Evolutionary conservation across 2,329 filamentous ascomycete species (phyloP), one percentile per base, ranked within the genome.

Genomic region (Sclerotinia nivalis): DNA sequence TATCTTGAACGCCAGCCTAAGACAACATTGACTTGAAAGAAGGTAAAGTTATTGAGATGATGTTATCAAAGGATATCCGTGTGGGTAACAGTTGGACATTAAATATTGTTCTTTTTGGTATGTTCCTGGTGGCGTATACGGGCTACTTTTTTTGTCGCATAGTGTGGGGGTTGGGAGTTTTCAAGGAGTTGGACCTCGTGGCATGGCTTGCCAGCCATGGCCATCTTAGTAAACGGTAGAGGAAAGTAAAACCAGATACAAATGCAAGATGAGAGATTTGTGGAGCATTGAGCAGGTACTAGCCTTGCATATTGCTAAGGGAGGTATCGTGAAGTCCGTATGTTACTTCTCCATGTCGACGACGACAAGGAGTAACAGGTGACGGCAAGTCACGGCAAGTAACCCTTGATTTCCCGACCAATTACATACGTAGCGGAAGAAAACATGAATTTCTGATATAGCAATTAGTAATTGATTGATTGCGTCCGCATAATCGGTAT

Each of bases 141-240:
- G 45, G 34, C 20, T 10, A 40, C 56, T 47, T 25, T n/a, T 5
- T 40, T 62, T 61, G 55, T 43, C 66, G 47, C 45, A 65, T 72
- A 71, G 70, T 72, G 72, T 73, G 71, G 72, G 73, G 71, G 73
- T 72, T 62, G 47, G 58, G 15, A 55, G 67, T 62, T 56, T 22
- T 65, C 70, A 47, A 71, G 58, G 69, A 71, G 72, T 69, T 65
- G 70, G 47, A 43, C 73, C 73, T 75, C 72, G 73, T 75, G 72
- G 71, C 71, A 71, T 69, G 71, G 71, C 69, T 72, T 72, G 61
- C 54, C 54, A 28, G 66, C 47, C 49, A 49, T 54, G 9, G 37
- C 25, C 59, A 25, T 55, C 7, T 54, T 69, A 55, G 25, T 49
- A 37, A 65, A 69, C 47, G 52, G n/a, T 18, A 20, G 28, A 64